These are phyloP conservation scores for Alloteropsis semialata DNA, from an alignment of 176 grass and related monocot genomes.

Conservation along the genomic window DNA sequence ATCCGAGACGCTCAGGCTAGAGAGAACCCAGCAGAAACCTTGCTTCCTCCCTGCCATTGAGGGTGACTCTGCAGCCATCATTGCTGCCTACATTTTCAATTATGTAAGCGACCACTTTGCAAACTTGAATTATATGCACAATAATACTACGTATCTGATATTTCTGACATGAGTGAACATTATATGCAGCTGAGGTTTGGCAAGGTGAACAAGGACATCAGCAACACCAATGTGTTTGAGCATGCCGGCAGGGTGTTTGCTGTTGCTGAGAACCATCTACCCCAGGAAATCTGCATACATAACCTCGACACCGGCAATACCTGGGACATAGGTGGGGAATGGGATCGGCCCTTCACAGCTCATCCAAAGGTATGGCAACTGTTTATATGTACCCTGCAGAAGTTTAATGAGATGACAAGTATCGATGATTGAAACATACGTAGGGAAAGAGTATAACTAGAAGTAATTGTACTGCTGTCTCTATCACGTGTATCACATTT, in stretches of 20 bases:
- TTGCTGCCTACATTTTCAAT: constrained; percentile 45
- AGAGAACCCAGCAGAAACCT: constrained; percentile 19
- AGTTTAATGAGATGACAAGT: neutral
- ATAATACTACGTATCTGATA: neutral
- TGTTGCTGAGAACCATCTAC: constrained; percentile 38
- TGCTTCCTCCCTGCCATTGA: constrained; percentile 53
- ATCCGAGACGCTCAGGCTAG: constrained; percentile 38
- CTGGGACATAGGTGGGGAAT: constrained; percentile 42
- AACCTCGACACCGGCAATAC: constrained; percentile 22
- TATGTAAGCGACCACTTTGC: constrained; percentile 25
- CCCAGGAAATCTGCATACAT: constrained; percentile 34
- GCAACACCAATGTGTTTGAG: constrained; percentile 62
- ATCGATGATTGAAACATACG: neutral
- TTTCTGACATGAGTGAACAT: neutral
- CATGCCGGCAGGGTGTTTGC: constrained; percentile 38
- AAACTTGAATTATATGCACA: neutral
- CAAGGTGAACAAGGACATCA: constrained; percentile 50
- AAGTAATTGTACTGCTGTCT: neutral
- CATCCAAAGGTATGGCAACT: constrained; percentile 43
- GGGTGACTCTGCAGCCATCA: constrained; percentile 37
- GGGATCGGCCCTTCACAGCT: constrained; percentile 48
- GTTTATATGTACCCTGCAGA: neutral
- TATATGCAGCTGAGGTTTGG: constrained; percentile 51
- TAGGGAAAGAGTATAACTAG: neutral
- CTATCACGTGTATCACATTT: neutral